Conservation (phyloP, 2,329 filamentous ascomycete genomes). For the Penicillium janthinellum region DNA sequence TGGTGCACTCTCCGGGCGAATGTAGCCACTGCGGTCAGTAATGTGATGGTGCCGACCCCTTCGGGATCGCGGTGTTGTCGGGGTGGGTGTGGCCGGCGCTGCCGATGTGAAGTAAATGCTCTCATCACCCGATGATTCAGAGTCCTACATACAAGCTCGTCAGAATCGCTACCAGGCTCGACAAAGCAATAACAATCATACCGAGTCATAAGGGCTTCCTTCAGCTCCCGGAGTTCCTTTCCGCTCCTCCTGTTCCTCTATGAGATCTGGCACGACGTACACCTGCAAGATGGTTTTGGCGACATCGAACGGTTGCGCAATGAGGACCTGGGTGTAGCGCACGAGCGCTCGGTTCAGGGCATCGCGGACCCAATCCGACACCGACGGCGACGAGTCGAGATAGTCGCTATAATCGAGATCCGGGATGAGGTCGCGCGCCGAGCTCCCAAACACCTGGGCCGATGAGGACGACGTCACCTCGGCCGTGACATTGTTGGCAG, state of each 20-base stretch:
- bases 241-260: constrained; percentile 35
- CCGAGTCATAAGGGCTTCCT: constrained; percentile 37
- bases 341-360: constrained; percentile 83
- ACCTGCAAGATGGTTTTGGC: constrained; percentile 92
- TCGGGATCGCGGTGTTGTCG: constrained; percentile 44
- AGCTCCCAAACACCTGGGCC: constrained; percentile 56
- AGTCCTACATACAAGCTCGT: constrained; percentile 29
- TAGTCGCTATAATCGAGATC: constrained; percentile 94
- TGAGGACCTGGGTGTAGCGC: constrained; percentile 86
- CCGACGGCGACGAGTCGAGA: constrained; percentile 74
- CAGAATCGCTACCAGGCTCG: constrained; percentile 1
- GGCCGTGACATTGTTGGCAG: constrained; percentile 35
- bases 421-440: constrained; percentile 81
- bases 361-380: constrained; percentile 72
- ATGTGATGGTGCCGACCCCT: constrained; percentile 43
- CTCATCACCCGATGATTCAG: constrained; percentile 68
- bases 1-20: constrained; percentile 42
- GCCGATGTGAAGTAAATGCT: constrained; percentile 79
- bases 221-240: constrained; percentile 28
- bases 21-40: constrained; percentile 50
- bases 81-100: constrained; percentile 46
- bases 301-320: constrained; percentile 95
- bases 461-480: constrained; percentile 43
- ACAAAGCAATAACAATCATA: constrained; percentile 19
- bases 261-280: constrained; percentile 52